Conservation (phyloP, 2,329 filamentous ascomycete species). For the Rosellinia necatrix region DNA sequence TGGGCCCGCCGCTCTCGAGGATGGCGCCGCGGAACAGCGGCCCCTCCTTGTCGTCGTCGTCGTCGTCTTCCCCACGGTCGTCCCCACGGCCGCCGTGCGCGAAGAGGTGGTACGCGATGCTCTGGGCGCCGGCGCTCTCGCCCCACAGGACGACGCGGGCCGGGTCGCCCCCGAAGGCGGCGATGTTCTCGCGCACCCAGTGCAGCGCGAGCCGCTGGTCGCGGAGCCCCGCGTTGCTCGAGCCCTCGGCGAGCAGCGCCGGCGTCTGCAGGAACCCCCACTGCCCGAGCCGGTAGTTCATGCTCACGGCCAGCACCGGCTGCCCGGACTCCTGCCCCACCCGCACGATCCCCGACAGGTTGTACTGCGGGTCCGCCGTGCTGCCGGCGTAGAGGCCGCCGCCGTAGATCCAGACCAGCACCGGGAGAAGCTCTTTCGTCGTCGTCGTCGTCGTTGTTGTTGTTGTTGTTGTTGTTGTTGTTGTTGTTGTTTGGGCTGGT, state of each 20-base stretch:
- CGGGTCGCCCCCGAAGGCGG: slow-evolving; percentile 54
- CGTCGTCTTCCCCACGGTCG: too few species aligned
- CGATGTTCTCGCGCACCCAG: slow-evolving; percentile 60
- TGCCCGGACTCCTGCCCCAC: slow-evolving; percentile 56
- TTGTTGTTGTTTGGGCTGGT: too few species aligned
- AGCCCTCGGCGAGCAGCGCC: slow-evolving; percentile 47
- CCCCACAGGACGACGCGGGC: slow-evolving; percentile 55
- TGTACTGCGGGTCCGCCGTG: slow-evolving; percentile 61
- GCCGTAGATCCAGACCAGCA: slow-evolving; percentile 62
- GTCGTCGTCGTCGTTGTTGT: too few species aligned
- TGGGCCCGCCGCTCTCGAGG: slow-evolving; percentile 55
- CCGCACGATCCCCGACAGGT: slow-evolving; percentile 64
- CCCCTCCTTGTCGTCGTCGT: too few species aligned
- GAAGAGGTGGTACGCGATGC: slow-evolving; percentile 53
- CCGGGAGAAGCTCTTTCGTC: slow-evolving; percentile 44
- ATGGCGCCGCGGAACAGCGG: slow-evolving; percentile 59
- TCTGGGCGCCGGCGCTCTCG: slow-evolving; percentile 49
- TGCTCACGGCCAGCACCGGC: slow-evolving; percentile 57
- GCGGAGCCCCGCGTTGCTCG: slow-evolving; percentile 54
- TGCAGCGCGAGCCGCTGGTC: slow-evolving; percentile 55
- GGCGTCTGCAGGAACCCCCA: slow-evolving; percentile 59
- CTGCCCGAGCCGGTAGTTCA: slow-evolving; percentile 59
- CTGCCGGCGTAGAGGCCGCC: slow-evolving; percentile 58
- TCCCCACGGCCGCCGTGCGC: slow-evolving; percentile 62
- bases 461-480: too few species aligned